Conservation (phyloP, 768 basidiomycete genomes). For the Grammothele lineata region DNA sequence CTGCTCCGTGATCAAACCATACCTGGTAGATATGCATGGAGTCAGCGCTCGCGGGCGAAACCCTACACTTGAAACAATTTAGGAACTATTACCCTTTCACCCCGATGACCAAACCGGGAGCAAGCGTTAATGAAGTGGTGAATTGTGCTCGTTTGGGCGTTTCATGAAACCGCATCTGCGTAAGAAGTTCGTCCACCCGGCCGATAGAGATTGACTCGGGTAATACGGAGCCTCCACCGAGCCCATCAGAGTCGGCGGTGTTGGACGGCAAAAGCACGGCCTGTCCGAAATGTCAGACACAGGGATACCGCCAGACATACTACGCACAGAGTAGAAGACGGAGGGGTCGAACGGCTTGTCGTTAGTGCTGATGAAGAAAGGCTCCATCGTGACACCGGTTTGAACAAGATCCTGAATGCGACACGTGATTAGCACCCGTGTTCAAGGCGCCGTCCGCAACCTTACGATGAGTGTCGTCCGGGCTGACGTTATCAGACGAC, state of each 20-base stretch:
- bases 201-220: constrained; percentile 71
- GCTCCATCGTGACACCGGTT: constrained; percentile 74
- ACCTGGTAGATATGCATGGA: constrained; percentile 41
- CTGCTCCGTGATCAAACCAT: constrained; percentile 85
- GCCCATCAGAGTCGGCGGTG: constrained; percentile 47
- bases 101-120: constrained; percentile 68
- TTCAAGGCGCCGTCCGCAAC: not conserved
- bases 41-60: not conserved
- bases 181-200: constrained; percentile 71
- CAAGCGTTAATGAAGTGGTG: constrained; percentile 77
- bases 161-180: constrained; percentile 79
- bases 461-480: constrained; percentile 63
- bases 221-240: constrained; percentile 35
- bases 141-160: constrained; percentile 81
- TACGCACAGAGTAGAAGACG: constrained; percentile 74
- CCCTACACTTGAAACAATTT: not conserved
- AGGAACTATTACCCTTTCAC: constrained; percentile 61
- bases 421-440: not conserved
- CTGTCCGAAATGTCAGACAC: constrained; percentile 33
- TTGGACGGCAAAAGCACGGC: constrained; percentile 53
- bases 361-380: constrained; percentile 80
- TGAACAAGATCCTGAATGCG: constrained; percentile 68
- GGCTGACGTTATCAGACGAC: constrained; percentile 63
- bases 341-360: constrained; percentile 64
- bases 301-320: not conserved